Evolutionary conservation across 2,329 filamentous ascomycete genomes (phyloP), one percentile per base, ranked within the genome.

Genomic region (Aureobasidium zeae): DNA sequence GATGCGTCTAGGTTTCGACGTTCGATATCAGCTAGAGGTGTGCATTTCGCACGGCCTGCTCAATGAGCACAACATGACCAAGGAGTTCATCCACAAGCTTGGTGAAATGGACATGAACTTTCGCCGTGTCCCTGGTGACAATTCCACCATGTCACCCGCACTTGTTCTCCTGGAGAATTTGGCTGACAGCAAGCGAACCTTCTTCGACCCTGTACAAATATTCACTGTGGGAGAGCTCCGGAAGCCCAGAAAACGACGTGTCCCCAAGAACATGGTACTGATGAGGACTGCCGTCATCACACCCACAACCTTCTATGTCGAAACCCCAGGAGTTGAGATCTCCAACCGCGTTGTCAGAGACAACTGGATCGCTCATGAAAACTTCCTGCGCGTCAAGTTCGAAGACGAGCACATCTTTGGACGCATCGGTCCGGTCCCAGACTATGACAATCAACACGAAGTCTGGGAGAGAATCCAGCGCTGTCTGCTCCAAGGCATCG

Each of bases 21-120:
- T 94, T 1, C 76, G 86, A 12, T 98, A 96, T 57, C 87, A 94
- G 58, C 73, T 98, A 0, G 89, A 98, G 60, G 88, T 86, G 0
- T 96, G 89, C 57, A 72, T 96, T n/a, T 94, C 88, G 0, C 76
- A 82, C 20, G 79, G 80, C 0, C 70, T 78, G 17, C 65, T 98
- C 10, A 81, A 81, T 42, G 89, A 95, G 59, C 76, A 86, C 57
- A 83, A 74, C 34, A 73, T 96, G 32, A 72, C 68, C 1, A 58
- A 63, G 1, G 70, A 76, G 2, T 96, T 96, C 51, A 63, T 94
- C 2, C 58, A 69, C 20, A 71, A 65, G 30, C 69, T 96, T 3
- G 59, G 65, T 2, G 54, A 64, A 0, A 64, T 83, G 13, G 67
- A 72, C n/a, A 28, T 1, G 56, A 20, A 35, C 15, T 34, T 32